Evolutionary conservation across 352 stramenopile genomes (phyloP).

Genomic region (Halophytophthora batemanensis): DNA sequence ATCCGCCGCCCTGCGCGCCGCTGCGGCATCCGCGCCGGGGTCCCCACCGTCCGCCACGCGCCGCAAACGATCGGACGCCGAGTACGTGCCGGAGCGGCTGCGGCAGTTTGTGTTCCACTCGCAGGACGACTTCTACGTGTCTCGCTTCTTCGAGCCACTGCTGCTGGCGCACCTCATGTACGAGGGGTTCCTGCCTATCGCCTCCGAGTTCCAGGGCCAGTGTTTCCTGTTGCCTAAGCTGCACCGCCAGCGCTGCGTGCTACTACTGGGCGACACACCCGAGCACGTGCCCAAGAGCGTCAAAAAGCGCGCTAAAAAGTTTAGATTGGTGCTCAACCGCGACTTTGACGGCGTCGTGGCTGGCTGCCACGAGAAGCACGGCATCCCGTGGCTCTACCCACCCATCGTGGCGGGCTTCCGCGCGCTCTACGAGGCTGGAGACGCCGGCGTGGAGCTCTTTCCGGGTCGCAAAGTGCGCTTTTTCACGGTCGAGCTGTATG

Average conservation of each 20-base stretch:
- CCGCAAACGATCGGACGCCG: constrained; percentile 43
- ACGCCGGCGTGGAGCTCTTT: constrained; percentile 63
- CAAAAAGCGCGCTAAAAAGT: constrained; percentile 89
- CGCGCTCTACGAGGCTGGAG: constrained; percentile 51
- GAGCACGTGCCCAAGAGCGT: constrained; percentile 88
- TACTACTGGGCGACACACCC: constrained; percentile 47
- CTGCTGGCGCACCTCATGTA: constrained; percentile 91
- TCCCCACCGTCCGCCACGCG: constrained; percentile 5
- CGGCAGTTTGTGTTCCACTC: constrained; percentile 86
- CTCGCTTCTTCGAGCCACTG: constrained; percentile 83
- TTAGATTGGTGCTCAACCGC: constrained; percentile 85
- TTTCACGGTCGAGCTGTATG: constrained; percentile 90
- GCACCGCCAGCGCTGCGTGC: constrained; percentile 86
- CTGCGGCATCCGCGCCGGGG: constrained; percentile 2
- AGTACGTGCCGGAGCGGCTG: constrained; percentile 88
- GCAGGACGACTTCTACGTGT: constrained; percentile 93
- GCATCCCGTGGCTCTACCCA: constrained; percentile 91
- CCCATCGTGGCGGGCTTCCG: constrained; percentile 86
- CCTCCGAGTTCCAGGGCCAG: constrained; percentile 66
- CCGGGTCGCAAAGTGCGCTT: constrained; percentile 65
- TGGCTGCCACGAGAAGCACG: constrained; percentile 91
- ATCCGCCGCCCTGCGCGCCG: background rate
- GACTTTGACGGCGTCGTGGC: constrained; percentile 86
- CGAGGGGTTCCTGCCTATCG: constrained; percentile 94
- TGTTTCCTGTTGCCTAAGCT: constrained; percentile 88